Conservation (phyloP, 1,139 yeast genomes). For the Diutina sp. region DNA sequence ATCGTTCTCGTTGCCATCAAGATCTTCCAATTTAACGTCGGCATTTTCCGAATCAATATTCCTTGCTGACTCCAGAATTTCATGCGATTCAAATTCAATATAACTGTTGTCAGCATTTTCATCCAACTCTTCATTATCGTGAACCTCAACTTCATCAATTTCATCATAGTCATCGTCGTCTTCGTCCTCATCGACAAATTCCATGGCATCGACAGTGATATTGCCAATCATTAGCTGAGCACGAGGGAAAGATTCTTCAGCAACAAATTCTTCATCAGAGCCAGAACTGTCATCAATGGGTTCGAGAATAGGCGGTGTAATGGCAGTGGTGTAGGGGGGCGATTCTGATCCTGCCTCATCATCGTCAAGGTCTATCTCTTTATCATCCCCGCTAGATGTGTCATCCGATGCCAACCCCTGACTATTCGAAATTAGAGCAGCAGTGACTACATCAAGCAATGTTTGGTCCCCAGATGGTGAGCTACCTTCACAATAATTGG, state of each 20-base stretch:
- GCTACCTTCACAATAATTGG: not conserved
- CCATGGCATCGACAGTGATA: not conserved
- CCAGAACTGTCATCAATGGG: not conserved
- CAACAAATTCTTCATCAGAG: conserved; percentile 3
- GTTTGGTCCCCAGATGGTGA: too few relatives aligned
- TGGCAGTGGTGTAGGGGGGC: not conserved
- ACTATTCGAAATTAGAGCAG: too few relatives aligned
- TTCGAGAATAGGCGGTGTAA: not conserved
- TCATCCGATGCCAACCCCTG: not conserved
- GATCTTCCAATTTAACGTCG: not conserved
- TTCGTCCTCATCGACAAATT: not conserved
- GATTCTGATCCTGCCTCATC: not conserved
- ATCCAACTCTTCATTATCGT: conserved; percentile 3
- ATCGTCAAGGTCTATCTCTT: conserved; percentile 2
- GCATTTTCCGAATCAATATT: not conserved
- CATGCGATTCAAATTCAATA: not conserved
- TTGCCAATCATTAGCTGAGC: not conserved
- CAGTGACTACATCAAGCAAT: too few relatives aligned
- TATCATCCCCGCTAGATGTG: not conserved
- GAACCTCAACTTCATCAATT: conserved; percentile 3
- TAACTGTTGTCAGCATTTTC: conserved; percentile 10
- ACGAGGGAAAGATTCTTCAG: conserved; percentile 1
- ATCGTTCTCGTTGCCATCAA: not conserved
- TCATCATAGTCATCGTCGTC: not conserved
- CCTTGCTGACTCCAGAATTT: not conserved